phyloP scores from a whole-genome alignment of 2,329 filamentous ascomycete species.

The Ceratocystis eucalypticola region DNA sequence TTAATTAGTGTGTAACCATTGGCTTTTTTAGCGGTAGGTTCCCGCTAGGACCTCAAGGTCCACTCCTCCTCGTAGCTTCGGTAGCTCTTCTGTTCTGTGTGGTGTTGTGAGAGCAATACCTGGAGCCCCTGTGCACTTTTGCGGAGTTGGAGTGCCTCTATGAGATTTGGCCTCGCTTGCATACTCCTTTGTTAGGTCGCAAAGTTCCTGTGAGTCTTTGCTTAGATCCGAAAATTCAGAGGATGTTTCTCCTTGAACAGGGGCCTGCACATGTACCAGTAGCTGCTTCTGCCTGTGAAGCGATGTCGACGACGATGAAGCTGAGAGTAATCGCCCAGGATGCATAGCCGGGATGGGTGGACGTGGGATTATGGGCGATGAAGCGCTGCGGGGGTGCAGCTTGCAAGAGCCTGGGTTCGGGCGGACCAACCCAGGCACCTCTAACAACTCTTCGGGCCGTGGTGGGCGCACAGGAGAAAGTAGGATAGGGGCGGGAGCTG shows the following conservation, averaged over 20 bases:
- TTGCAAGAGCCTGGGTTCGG: slow-evolving; percentile 7
- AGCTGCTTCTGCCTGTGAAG: slow-evolving; percentile 2
- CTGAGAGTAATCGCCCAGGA: slow-evolving; percentile 13
- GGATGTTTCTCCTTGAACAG: neutral
- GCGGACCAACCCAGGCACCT: slow-evolving; percentile 10
- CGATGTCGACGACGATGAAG: slow-evolving; percentile 6
- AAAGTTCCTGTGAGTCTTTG: neutral
- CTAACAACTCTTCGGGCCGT: slow-evolving; percentile 10
- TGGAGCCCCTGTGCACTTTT: neutral
- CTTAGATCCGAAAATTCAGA: neutral
- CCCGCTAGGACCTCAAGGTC: slow-evolving; percentile 14
- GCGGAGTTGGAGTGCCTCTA: neutral
- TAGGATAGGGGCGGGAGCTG: neutral
- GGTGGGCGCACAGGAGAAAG: slow-evolving; percentile 9
- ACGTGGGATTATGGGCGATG: slow-evolving; percentile 11
- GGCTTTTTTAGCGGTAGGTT: slow-evolving; percentile 7
- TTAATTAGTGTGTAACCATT: neutral
- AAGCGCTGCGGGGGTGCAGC: slow-evolving; percentile 14
- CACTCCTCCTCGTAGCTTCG: slow-evolving; percentile 7
- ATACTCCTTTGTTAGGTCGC: neutral
- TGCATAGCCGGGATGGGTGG: slow-evolving; percentile 17
- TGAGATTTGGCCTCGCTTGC: neutral
- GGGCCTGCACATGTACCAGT: neutral
- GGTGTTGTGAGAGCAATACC: neutral
- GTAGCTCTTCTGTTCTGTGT: neutral